Evolutionary conservation across 768 basidiomycete species (phyloP).

Genomic region (Ephemerocybe angulata): DNA sequence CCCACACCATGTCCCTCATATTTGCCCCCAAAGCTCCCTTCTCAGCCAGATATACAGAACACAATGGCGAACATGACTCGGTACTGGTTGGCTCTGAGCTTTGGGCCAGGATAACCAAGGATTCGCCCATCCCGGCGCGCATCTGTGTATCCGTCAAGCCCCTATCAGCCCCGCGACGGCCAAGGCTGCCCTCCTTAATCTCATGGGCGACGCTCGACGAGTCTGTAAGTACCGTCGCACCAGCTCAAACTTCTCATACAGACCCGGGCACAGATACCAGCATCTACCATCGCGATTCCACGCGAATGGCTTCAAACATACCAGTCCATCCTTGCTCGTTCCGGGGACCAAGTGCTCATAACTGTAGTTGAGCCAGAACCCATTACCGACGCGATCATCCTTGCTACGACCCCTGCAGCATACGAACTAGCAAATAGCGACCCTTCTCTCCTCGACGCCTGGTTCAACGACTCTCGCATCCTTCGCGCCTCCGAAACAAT

Average conservation of each 20-base stretch:
- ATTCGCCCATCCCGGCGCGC: neutral
- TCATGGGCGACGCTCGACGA: constrained; percentile 34
- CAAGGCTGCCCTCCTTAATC: constrained; percentile 16
- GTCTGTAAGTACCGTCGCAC: constrained; percentile 30
- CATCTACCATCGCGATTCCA: constrained; percentile 37
- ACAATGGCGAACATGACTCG: neutral
- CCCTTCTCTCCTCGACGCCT: constrained; percentile 36
- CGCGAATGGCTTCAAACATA: constrained; percentile 21
- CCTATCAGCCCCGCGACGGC: neutral
- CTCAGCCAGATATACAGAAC: constrained; percentile 12
- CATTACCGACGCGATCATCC: constrained; percentile 50
- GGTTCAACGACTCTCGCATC: constrained; percentile 41
- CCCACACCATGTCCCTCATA: constrained; percentile 24
- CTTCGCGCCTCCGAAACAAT: constrained; percentile 44
- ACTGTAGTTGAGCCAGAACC: constrained; percentile 26
- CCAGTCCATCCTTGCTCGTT: constrained; percentile 5
- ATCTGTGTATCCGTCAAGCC: constrained; percentile 15
- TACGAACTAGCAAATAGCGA: constrained; percentile 39
- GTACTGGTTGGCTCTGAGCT: constrained; percentile 11
- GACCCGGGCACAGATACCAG: constrained; percentile 21
- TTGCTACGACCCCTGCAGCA: constrained; percentile 47
- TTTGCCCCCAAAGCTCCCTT: constrained; percentile 18
- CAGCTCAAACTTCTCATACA: neutral
- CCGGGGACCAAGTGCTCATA: constrained; percentile 17
- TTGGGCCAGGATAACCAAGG: constrained; percentile 13